A percentile compares a stretch with the other conserved stretches of the same genome.
Evolutionary conservation across 768 basidiomycete genomes (phyloP).

Genomic region (Boletellus emodensis): DNA sequence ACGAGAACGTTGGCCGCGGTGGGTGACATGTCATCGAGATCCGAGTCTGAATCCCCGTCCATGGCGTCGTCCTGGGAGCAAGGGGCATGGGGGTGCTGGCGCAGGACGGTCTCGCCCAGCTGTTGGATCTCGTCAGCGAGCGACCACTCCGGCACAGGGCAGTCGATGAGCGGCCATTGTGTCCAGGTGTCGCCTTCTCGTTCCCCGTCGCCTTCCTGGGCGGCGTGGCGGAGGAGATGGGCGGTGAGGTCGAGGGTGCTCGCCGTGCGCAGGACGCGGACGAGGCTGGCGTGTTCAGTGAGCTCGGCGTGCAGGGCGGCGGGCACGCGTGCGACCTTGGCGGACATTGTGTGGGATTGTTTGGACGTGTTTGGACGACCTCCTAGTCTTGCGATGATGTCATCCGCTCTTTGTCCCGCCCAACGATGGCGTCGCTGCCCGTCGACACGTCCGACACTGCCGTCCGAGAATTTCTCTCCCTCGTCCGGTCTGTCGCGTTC

Average conservation of each 20-base stretch:
- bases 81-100: neutral
- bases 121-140: slow-evolving; percentile 64
- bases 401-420: neutral
- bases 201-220: slow-evolving; percentile 32
- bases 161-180: slow-evolving; percentile 72
- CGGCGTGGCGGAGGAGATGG: slow-evolving; percentile 38
- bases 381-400: slow-evolving; percentile 10
- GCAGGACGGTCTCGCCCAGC: slow-evolving; percentile 40
- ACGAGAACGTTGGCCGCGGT: slow-evolving; percentile 37
- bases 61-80: slow-evolving; percentile 8
- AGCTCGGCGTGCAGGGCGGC: slow-evolving; percentile 58
- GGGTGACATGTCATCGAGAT: slow-evolving; percentile 27
- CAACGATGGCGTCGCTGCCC: slow-evolving; percentile 51
- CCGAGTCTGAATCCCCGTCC: slow-evolving; percentile 27
- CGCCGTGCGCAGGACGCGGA: slow-evolving; percentile 56
- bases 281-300: slow-evolving; percentile 59
- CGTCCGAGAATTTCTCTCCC: slow-evolving; percentile 61
- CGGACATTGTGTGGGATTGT: slow-evolving; percentile 1
- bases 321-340: slow-evolving; percentile 42
- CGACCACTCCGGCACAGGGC: slow-evolving; percentile 64
- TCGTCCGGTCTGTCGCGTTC: slow-evolving; percentile 44
- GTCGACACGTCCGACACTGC: slow-evolving; percentile 58
- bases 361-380: slow-evolving; percentile 24
- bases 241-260: slow-evolving; percentile 53
- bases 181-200: slow-evolving; percentile 45